Evolutionary conservation across 345 rosid genomes (phyloP), one percentile per base, ranked within the genome.

Genomic region (Corymbia maculata): DNA sequence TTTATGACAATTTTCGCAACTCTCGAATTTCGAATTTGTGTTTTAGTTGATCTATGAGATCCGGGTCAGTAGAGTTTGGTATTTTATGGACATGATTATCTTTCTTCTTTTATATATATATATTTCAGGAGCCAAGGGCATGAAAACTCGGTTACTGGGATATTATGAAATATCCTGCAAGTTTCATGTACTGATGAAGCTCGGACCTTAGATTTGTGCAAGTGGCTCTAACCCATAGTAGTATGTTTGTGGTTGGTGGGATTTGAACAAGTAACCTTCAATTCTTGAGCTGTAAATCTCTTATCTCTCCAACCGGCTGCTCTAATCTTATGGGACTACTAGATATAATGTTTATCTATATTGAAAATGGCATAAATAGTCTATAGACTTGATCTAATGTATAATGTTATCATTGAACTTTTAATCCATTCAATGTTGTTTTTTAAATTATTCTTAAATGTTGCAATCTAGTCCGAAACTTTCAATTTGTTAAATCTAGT

Each of bases 251-350:
- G 3, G 4, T 36, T 32, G 22, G 13, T 2, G 47, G 21, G 19
- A 36, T 75, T 19, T 7, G 2, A 17, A 21, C 13, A 4, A 21
- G 4, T 19, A 42, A 42, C 24, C 1, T 36, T 26, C 49, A 75
- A 19, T 36, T 75, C 26, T 42, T 36, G 12, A 75, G 49, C 4
- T 16, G 45, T 8, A 22, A 68, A 68, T 75, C 10, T 30, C 44
- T 3, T 32, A 8, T 66, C 6, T 66, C 79, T 66, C 10, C 19
- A 66, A 66, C 3, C 21, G 15, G 14, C 21, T 14, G 2, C 49
- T 36, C 26, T 0, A 19, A 36, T 3, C 82, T 0, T 17, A 5
- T 0, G 0, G 1, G 7, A 1, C 0, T 17, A 32, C 80, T 70
- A 70, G 0, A 32, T 7, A 2, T 6, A 30, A n/a, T 30, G 8